Evolutionary conservation across 805 yeast species (phyloP).

Genomic region (Priceomyces melissophilus): DNA sequence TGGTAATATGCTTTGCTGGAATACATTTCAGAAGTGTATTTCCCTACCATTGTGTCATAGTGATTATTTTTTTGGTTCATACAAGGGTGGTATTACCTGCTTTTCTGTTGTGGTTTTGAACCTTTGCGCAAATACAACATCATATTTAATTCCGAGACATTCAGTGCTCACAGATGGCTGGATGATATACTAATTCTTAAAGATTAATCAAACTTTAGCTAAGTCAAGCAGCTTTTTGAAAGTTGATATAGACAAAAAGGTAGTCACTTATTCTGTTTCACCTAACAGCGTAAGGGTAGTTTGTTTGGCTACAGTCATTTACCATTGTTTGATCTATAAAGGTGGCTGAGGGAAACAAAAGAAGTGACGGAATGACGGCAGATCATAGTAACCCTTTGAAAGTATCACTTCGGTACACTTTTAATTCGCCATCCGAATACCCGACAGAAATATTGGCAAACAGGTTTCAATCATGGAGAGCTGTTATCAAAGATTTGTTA

Average conservation of each 20-base stretch:
- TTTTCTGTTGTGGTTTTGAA: conserved; percentile 1
- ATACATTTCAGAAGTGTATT: no score
- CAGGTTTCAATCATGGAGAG: conserved; percentile 84
- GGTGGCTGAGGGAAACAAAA: not conserved
- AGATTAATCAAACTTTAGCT: no score
- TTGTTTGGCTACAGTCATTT: no score
- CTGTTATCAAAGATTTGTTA: conserved; percentile 68
- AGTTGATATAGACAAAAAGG: no score
- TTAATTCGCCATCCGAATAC: conserved; percentile 29
- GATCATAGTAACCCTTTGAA: conserved; percentile 34
- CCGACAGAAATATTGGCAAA: conserved; percentile 88
- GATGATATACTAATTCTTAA: not conserved
- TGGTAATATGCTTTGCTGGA: no score
- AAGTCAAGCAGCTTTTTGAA: no score
- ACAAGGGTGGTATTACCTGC: no score
- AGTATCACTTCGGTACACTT: conserved; percentile 37
- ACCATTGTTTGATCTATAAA: no score
- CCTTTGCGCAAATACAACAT: not conserved
- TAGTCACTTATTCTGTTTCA: no score
- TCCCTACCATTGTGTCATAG: no score
- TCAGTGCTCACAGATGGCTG: conserved; percentile 1
- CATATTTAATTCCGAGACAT: conserved; percentile 3
- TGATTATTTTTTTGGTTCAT: no score
- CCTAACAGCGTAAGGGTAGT: no score
- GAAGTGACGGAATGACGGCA: conserved; percentile 2